Conservation (phyloP, 1,139 yeast species). For the Zygosaccharomyces sapae region DNA sequence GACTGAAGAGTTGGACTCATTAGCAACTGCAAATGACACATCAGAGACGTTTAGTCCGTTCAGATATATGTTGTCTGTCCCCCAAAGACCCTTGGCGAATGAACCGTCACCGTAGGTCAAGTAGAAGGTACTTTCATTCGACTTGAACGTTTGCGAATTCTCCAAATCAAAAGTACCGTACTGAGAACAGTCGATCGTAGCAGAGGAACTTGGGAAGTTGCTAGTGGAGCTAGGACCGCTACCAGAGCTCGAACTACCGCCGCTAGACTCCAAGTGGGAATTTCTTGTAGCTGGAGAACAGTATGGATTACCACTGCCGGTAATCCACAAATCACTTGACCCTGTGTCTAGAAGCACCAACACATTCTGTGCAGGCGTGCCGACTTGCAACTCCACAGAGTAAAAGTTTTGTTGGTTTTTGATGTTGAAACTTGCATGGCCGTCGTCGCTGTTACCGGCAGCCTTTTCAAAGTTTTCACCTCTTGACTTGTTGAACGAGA, state of each 20-base stretch:
- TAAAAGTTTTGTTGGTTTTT: constrained; percentile 30
- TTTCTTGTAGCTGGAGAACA: constrained; percentile 7
- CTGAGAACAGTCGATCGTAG: constrained; percentile 10
- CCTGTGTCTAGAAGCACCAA: constrained; percentile 65
- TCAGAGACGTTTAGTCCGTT: constrained; percentile 41
- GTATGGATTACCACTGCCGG: constrained; percentile 21
- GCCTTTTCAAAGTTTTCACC: constrained; percentile 13
- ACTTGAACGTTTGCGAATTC: constrained; percentile 42
- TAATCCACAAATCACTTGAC: constrained; percentile 67
- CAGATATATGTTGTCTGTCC: constrained; percentile 48
- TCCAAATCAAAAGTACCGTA: constrained; percentile 16
- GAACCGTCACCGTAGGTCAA: constrained; percentile 64
- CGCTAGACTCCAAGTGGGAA: constrained; percentile 1
- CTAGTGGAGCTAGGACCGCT: not conserved
- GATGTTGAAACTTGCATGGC: constrained; percentile 22
- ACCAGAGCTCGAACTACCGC: not conserved
- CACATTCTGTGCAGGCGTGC: constrained; percentile 52
- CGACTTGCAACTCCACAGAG: constrained; percentile 39
- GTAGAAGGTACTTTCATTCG: constrained; percentile 44
- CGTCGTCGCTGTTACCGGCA: constrained; percentile 8
- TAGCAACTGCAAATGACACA: constrained; percentile 54
- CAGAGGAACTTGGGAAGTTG: not conserved
- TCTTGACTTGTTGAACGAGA: constrained; percentile 12
- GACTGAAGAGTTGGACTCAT: constrained; percentile 48
- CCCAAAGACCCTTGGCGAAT: constrained; percentile 63